Evolutionary conservation across 2,329 filamentous ascomycete species (phyloP).

Genomic region (Pseudogymnoascus sp.): DNA sequence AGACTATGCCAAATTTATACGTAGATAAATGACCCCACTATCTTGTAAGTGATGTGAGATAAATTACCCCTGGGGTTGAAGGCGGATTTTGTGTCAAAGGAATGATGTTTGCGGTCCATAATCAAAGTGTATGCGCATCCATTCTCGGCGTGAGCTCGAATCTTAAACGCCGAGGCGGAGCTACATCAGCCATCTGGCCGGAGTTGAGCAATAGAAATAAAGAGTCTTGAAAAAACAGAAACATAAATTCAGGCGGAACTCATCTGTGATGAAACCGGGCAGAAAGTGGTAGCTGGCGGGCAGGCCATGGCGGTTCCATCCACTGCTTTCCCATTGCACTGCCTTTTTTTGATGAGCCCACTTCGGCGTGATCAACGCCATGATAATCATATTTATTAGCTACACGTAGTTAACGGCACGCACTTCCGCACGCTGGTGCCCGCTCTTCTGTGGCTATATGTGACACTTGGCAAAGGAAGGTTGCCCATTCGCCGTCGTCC

Average conservation of each 20-base stretch:
- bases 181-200: neutral
- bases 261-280: neutral
- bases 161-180: neutral
- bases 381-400: neutral
- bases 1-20: slow-evolving; percentile 23
- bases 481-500: neutral
- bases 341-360: neutral
- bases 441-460: neutral
- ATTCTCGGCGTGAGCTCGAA: neutral
- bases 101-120: neutral
- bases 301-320: neutral
- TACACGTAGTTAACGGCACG: neutral
- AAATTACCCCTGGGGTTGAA: slow-evolving; percentile 19
- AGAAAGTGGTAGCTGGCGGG: neutral
- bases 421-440: neutral
- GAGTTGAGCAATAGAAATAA: neutral
- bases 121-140: neutral
- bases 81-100: slow-evolving; percentile 11
- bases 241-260: neutral
- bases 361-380: neutral
- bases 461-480: neutral
- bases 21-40: slow-evolving; percentile 13
- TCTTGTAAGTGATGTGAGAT: slow-evolving; percentile 16
- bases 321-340: neutral
- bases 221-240: neutral